A percentile compares a stretch with the other conserved stretches of the same genome.
Evolutionary conservation across 2,329 filamentous ascomycete genomes (phyloP).

Genomic region (Hymenoscyphus repandus): DNA sequence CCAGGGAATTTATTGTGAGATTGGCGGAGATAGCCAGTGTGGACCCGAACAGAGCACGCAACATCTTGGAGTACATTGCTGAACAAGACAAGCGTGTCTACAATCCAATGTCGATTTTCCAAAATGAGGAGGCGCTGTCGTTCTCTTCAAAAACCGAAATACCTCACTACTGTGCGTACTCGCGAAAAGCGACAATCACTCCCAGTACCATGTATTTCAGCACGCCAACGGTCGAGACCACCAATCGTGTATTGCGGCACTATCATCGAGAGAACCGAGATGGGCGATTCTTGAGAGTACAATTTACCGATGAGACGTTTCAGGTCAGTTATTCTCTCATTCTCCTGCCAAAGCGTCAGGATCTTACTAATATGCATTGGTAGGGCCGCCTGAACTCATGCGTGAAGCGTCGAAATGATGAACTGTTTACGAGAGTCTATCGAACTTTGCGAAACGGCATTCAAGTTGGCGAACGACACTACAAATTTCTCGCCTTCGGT

Average conservation of each 20-base stretch:
- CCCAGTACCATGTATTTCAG: conserved; percentile 77
- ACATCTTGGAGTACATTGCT: conserved; percentile 69
- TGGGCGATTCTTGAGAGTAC: conserved; percentile 82
- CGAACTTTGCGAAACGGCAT: conserved; percentile 74
- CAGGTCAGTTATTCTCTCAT: conserved; percentile 27
- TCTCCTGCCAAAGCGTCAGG: too few relatives aligned
- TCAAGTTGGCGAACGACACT: conserved; percentile 72
- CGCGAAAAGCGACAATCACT: conserved; percentile 74
- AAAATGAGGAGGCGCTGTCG: conserved; percentile 43
- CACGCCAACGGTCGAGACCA: conserved; percentile 75
- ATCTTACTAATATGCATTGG: too few relatives aligned
- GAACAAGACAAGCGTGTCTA: conserved; percentile 57
- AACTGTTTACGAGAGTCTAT: conserved; percentile 69
- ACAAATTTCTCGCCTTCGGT: conserved; percentile 88
- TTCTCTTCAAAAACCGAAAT: conserved; percentile 47
- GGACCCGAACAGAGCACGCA: conserved; percentile 46
- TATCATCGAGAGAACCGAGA: conserved; percentile 52
- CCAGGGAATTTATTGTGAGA: conserved; percentile 57
- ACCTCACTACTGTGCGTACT: conserved; percentile 67
- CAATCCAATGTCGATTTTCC: conserved; percentile 69
- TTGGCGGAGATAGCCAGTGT: conserved; percentile 47
- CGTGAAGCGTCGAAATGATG: conserved; percentile 51
- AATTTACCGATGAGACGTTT: conserved; percentile 76
- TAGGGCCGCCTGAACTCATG: conserved; percentile 54
- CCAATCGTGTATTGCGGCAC: conserved; percentile 78